Base-by-base conservation (phyloP, 208 protist genomes). In the Leishmania tropica region DNA sequence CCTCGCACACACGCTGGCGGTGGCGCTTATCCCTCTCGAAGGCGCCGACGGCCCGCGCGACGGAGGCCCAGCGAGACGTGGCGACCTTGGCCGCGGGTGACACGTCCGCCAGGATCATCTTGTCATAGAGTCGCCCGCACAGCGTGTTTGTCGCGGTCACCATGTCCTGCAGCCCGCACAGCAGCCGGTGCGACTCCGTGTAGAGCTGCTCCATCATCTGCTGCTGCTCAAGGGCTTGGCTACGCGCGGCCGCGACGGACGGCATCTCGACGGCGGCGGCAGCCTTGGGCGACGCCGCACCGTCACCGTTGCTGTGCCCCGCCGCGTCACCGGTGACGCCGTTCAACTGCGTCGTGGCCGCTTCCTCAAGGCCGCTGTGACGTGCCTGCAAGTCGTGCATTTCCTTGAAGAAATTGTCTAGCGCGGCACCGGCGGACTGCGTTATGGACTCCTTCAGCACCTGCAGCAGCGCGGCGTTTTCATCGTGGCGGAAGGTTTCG, bases 11-110 rank as follows among this genome's bases (percentile, higher is more conserved):
- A 15, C 88, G 87, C 75, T 92, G 83, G 54, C 92, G 92, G 75
- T 96, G 95, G 37, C 85, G 88, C 79, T 92, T 89, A 28, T 96
- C 92, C 60, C 65, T 67, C 80, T 98, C 92, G 70, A 89, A 90
- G 17, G 81, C 87, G 13, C 95, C 95, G 19, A 98, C 85, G 1
- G 88, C 87, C 40, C 85, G 87, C 0, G 93, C 95, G 45, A 98
- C 88, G 19, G 86, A 65, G 15, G 93, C 86, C 92, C 93, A 98
- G 40, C 87, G 87, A 40, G 87, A 83, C 37, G 93, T 84, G 3
- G 93, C 93, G n/a, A 96, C 87, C 65, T 91, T 94, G 45, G 88
- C 89, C 0, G 86, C 81, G 3, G 84, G 70, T n/a, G 83, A 88
- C 40, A 91, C 86, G n/a, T 81, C 86, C 7, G 85, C 85, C 37